Evolutionary conservation across 2,329 filamentous ascomycete genomes (phyloP), one percentile per base, ranked within the genome.

Genomic region (Plenodomus tracheiphilus): DNA sequence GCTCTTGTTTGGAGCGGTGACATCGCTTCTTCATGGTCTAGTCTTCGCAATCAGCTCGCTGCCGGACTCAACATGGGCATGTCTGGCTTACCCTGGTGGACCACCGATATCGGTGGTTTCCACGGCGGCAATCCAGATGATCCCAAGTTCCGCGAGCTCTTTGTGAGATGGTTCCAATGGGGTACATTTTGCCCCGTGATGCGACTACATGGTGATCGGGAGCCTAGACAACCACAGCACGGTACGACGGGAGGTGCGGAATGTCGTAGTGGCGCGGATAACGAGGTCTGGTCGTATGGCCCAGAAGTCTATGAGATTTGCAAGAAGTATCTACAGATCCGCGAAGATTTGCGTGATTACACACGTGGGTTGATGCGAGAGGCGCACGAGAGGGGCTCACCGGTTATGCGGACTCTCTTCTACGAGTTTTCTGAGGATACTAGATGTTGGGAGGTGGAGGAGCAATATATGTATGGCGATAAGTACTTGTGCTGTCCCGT

Each of bases 141-240:
- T 39, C 68, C 73, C 1, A 73, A 59, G 0, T 88, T 87, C 67
- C 75, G 83, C 7, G 85, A 88, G 61, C 70, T 88, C 0, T 83
- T 87, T 49, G 79, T 84, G 1, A 73, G 85, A 2, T 88, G 85
- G 85, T 88, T 88, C 65, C 85, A 87, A 59, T 88, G 84, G 83
- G 85, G 81, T 0, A 73, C 83, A 0, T 87, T 85, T 60, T 86
- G 83, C 47, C 85, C 85, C 0, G 85, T 88, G 1, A 85, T 88
- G 79, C 73, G 85, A 2, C 74, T 87, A 0, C 85, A 88, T 56
- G 85, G 85, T 5, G 82, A 87, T 61, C 77, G 85, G 0, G 83
- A 86, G 63, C 85, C 85, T 0, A 76, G 78, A 56, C 71, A 82
- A 68, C 64, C 75, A 47, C 55, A 79, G 64, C 28, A 7, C 13